Evolutionary conservation across 371 early-diverging fungal genomes (phyloP), one percentile per base, ranked within the genome.

Genomic region (Phascolomyces articulosus): DNA sequence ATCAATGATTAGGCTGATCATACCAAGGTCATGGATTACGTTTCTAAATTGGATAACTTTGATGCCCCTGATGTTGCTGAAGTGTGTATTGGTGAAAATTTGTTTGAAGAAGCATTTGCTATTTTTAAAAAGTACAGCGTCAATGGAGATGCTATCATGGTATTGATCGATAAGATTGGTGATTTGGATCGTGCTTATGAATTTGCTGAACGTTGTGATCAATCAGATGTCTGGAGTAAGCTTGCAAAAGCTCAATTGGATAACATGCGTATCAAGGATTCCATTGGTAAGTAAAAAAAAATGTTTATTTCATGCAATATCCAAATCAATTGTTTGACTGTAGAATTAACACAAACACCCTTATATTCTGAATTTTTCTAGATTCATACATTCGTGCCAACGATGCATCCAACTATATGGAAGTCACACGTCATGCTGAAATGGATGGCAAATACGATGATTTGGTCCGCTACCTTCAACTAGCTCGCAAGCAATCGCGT

Each of bases 51-150:
- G 44, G 89, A 93, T 64, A 97, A 96, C 85, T 98, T 88, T 78
- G 98, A 97, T 69, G 96, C 95, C 1, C 88, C 94, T 1, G 98
- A 99, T 70, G 94, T 99, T 78, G 99, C 99, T 20, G 90, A 92
- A 60, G 93, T 96, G 60, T 96, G 96, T 68, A 87, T 97, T 69
- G 91, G 90, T 53, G 89, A 88, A 68, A 91, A 91, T 40, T 77
- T 98, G 60, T 94, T 78, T 67, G 98, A 98, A 79, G 98, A 99
- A 79, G 98, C 98, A 1, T 98, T 97, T 74, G 76, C 86, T 49
- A 96, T 98, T 71, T 98, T 92, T 86, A 94, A 95, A 79, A 95
- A 94, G 73, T 89, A 93, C 72, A 91, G 93, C 38, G 93, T 93
- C 62, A 88, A 94, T 81, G 87, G 83, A 20, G 88, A 90, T 61